A percentile compares a stretch with the other conserved stretches of the same genome.
Evolutionary conservation across 768 basidiomycete genomes (phyloP).

Genomic region (Termitomyces sp.): DNA sequence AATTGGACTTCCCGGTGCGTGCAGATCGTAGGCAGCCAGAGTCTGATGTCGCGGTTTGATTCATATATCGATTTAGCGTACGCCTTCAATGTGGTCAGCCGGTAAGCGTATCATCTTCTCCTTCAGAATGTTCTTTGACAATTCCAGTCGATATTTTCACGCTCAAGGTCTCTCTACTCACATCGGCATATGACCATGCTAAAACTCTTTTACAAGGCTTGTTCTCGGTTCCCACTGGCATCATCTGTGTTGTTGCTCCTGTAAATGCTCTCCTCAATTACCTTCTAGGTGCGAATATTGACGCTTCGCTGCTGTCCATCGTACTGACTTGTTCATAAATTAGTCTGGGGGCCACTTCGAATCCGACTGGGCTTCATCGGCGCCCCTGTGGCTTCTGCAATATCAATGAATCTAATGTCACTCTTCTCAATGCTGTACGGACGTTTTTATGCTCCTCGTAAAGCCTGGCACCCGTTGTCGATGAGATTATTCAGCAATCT

Average conservation of each 20-base stretch:
- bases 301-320: background rate
- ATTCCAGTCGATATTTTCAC: slow-evolving; percentile 65
- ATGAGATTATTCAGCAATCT: slow-evolving; percentile 60
- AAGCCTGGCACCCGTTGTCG: slow-evolving; percentile 80
- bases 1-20: slow-evolving; percentile 66
- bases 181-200: background rate
- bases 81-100: slow-evolving; percentile 44
- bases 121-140: background rate
- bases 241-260: slow-evolving; percentile 78
- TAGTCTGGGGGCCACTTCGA: slow-evolving; percentile 77
- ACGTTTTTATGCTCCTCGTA: slow-evolving; percentile 51
- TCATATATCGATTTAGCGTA: slow-evolving; percentile 29
- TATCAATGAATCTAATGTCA: slow-evolving; percentile 80
- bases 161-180: slow-evolving; percentile 55
- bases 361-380: slow-evolving; percentile 86
- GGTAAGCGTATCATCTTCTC: slow-evolving; percentile 22
- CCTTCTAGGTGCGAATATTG: slow-evolving; percentile 38
- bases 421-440: slow-evolving; percentile 59
- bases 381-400: slow-evolving; percentile 82
- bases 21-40: background rate
- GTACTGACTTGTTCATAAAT: background rate
- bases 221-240: slow-evolving; percentile 82
- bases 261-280: slow-evolving; percentile 81
- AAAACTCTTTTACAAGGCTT: slow-evolving; percentile 41
- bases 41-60: background rate